These are phyloP conservation scores for Zymoseptoria passerinii DNA, from an alignment of 2,329 filamentous ascomycete species.

Conservation along the genomic window DNA sequence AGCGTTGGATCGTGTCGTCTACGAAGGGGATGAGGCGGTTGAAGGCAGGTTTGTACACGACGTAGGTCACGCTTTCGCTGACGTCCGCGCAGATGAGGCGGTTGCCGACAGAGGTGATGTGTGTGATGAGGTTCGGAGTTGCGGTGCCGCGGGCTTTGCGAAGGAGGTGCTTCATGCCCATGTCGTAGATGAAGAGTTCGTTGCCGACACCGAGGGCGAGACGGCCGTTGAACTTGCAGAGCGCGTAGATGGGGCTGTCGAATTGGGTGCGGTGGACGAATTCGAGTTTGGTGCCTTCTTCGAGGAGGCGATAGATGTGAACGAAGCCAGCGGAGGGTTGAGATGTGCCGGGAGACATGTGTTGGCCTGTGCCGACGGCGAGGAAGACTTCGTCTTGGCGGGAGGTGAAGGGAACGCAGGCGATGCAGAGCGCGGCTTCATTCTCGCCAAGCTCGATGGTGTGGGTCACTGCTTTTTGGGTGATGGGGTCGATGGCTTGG, in stretches of 20 bases:
- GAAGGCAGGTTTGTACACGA: constrained; percentile 85
- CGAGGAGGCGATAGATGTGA: constrained; percentile 82
- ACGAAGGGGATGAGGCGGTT: constrained; percentile 90
- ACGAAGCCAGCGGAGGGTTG: constrained; percentile 56
- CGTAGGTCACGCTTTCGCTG: constrained; percentile 81
- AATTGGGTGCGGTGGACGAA: constrained; percentile 96
- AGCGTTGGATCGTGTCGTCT: constrained; percentile 81
- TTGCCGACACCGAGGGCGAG: constrained; percentile 78
- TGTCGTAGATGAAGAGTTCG: constrained; percentile 77
- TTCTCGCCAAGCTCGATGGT: constrained; percentile 80
- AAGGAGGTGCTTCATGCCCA: constrained; percentile 85
- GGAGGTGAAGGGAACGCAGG: constrained; percentile 75
- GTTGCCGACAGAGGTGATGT: constrained; percentile 80
- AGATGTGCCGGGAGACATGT: constrained; percentile 47
- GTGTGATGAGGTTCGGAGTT: constrained; percentile 61
- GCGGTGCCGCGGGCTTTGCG: constrained; percentile 57
- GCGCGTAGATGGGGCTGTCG: constrained; percentile 79
- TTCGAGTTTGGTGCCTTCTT: constrained; percentile 79
- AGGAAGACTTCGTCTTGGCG: constrained; percentile 77
- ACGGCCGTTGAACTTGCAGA: constrained; percentile 86
- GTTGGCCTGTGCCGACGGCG: constrained; percentile 89
- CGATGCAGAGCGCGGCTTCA: constrained; percentile 80
- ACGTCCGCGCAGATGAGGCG: constrained; percentile 89
- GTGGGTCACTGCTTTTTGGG: constrained; percentile 47
- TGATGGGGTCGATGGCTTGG: constrained; percentile 74